Evolutionary conservation across 179 eudicot species (phyloP), one percentile per base, ranked within the genome.

Genomic region (Corrigiola litoralis): DNA sequence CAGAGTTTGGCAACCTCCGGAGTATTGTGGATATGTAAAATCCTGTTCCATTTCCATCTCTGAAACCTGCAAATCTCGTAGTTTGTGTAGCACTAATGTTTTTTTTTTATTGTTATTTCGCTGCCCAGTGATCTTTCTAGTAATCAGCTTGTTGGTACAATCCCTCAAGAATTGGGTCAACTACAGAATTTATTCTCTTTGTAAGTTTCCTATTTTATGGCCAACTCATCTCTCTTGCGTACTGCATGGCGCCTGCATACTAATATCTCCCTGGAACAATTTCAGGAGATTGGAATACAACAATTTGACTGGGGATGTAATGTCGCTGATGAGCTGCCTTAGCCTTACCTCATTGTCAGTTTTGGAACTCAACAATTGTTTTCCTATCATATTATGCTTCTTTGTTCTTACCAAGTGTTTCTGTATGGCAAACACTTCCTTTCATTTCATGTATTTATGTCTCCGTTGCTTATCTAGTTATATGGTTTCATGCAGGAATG

Each of bases 1-100:
- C 90, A 3, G 97, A 95, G 76, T 95, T 95, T 72, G 88, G 96
- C 31, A 95, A 95, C 75, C 80, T 95, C 44, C 81, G 99, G 70
- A 95, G 99, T 54, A 79, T 95, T 61, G 83, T 81, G 65, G 88
- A 87, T 41, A 91, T 95, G 97, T 95, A 71, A 75, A 85, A 65
- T 29, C 29, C 36, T 66, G 41, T 61, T 2, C 29, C 21, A 3
- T 49, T 29, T 6, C n/a, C 8, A 18, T 14, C 13, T 51, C 12
- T 48, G 4, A 11, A 41, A 9, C 5, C 11, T 25, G 7, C 40
- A 1, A 8, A 24, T 14, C 16, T 37, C n/a, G n/a, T 41, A 3
- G 38, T 47, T 57, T 24, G 24, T 38, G n/a, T 5, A 17, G 1
- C 16, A 17, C 41, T 42, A 12, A 25, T 7, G 17, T 60, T 21